Evolutionary conservation across 257 asterid genomes (phyloP).

Genomic region (Sherardia arvensis): DNA sequence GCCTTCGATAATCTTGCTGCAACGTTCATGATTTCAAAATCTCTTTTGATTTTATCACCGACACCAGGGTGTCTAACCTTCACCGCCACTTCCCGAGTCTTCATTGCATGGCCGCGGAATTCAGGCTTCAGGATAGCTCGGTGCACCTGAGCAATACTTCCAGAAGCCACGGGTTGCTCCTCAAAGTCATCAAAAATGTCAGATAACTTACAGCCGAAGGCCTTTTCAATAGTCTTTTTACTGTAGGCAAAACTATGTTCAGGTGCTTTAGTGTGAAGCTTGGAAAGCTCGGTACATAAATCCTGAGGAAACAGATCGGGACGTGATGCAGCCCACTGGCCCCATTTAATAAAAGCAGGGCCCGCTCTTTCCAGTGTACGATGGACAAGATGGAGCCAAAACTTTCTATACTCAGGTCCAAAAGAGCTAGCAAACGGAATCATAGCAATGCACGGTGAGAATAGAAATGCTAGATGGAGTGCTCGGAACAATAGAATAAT

Average conservation of each 20-base stretch:
- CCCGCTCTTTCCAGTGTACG: slow-evolving; percentile 86
- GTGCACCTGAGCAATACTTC: slow-evolving; percentile 28
- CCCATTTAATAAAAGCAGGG: slow-evolving; percentile 98
- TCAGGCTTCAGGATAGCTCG: slow-evolving; percentile 19
- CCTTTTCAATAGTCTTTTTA: slow-evolving; percentile 24
- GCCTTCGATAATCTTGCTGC: slow-evolving; percentile 18
- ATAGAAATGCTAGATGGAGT: slow-evolving; percentile 51
- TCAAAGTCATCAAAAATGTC: slow-evolving; percentile 26
- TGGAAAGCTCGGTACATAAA: slow-evolving; percentile 72
- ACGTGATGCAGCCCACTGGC: slow-evolving; percentile 99
- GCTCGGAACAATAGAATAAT: slow-evolving; percentile 57
- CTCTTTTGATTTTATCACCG: slow-evolving; percentile 24
- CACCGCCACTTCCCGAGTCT: slow-evolving; percentile 21
- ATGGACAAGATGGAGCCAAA: slow-evolving; percentile 83
- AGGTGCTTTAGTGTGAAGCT: slow-evolving; percentile 92
- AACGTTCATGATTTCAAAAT: slow-evolving; percentile 22
- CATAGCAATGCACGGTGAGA: slow-evolving; percentile 77
- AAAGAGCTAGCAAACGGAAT: slow-evolving; percentile 83
- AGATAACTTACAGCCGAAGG: slow-evolving; percentile 21
- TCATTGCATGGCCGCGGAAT: slow-evolving; percentile 11
- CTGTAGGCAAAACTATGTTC: slow-evolving; percentile 80
- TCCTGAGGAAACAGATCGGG: slow-evolving; percentile 89
- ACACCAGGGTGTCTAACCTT: slow-evolving; percentile 30
- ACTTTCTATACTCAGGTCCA: slow-evolving; percentile 60
- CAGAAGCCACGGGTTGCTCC: slow-evolving; percentile 26